These are phyloP conservation scores for Boletales sp. DNA, from an alignment of 768 basidiomycete genomes.

Conservation along the genomic window DNA sequence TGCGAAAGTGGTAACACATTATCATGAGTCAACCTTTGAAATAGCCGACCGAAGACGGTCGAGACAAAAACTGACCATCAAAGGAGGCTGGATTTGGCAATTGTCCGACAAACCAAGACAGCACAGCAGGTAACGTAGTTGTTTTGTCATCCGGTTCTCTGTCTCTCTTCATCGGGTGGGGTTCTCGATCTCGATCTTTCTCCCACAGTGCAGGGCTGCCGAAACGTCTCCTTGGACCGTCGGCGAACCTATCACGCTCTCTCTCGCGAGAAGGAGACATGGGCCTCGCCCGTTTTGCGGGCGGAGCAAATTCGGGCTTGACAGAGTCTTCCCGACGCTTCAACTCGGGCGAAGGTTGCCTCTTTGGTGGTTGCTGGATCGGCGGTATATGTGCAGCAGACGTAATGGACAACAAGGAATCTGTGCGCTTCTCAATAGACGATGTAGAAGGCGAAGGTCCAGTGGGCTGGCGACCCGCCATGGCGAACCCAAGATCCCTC, in stretches of 20 bases:
- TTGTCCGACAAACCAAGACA: slow-evolving; percentile 83
- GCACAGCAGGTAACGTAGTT: slow-evolving; percentile 49
- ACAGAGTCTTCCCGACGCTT: slow-evolving; percentile 42
- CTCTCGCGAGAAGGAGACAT: slow-evolving; percentile 48
- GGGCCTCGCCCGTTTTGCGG: slow-evolving; percentile 43
- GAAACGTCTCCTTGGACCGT: slow-evolving; percentile 36
- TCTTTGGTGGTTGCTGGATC: slow-evolving; percentile 22
- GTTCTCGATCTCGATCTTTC: slow-evolving; percentile 42
- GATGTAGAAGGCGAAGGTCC: slow-evolving; percentile 18
- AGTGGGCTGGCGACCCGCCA: slow-evolving; percentile 32
- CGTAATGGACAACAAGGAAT: slow-evolving; percentile 33
- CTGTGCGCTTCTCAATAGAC: slow-evolving; percentile 33
- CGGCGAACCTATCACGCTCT: slow-evolving; percentile 43
- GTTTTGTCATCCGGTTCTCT: slow-evolving; percentile 46
- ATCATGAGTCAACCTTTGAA: slow-evolving; percentile 9
- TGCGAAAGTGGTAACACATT: slow-evolving; percentile 29
- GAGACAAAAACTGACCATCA: slow-evolving; percentile 62
- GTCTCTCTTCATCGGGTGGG: slow-evolving; percentile 36
- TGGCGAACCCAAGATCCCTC: slow-evolving; percentile 81
- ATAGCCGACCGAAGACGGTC: slow-evolving; percentile 5
- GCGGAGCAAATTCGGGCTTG: slow-evolving; percentile 37
- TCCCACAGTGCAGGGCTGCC: slow-evolving; percentile 42
- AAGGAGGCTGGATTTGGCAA: slow-evolving; percentile 72
- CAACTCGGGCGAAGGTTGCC: slow-evolving; percentile 33
- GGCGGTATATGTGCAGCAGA: slow-evolving; percentile 26